A percentile compares a stretch with the other conserved stretches of the same genome.
Conservation (phyloP, 192 early-diverging fungal genomes). For the Pilaira anomala region DNA sequence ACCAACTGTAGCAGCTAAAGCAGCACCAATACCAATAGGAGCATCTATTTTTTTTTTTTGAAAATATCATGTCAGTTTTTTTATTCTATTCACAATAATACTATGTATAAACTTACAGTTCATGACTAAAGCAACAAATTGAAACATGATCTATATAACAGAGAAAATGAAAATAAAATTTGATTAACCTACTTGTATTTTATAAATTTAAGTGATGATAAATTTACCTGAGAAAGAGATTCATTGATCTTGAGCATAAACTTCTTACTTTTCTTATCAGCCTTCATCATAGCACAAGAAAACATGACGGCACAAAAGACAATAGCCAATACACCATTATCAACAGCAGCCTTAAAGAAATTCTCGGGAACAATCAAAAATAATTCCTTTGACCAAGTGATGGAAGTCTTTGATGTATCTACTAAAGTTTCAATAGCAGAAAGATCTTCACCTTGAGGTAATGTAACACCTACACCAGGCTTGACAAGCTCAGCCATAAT, state of each 20-base stretch:
- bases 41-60: conserved; percentile 34
- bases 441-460: conserved; percentile 18
- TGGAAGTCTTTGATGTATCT: conserved; percentile 19
- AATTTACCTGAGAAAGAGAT: conserved; percentile 42
- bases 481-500: conserved; percentile 55
- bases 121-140: conserved; percentile 56
- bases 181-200: too few species aligned
- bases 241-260: conserved; percentile 53
- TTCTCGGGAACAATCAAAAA: conserved; percentile 55
- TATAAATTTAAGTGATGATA: neutral
- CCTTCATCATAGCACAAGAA: conserved; percentile 48
- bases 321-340: conserved; percentile 43
- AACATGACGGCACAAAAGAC: conserved; percentile 65
- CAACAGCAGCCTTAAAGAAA: conserved; percentile 51
- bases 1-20: conserved; percentile 55
- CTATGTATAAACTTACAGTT: conserved; percentile 32
- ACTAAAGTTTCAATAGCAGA: neutral
- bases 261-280: conserved; percentile 37
- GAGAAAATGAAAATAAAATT: neutral
- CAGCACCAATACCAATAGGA: conserved; percentile 62
- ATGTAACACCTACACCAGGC: conserved; percentile 52
- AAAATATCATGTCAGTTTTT: neutral
- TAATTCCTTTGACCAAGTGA: conserved; percentile 56
- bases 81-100: neutral
- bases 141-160: conserved; percentile 53